Conservation (phyloP, 306 rosid species). For the Gynostemma pentaphyllum region DNA sequence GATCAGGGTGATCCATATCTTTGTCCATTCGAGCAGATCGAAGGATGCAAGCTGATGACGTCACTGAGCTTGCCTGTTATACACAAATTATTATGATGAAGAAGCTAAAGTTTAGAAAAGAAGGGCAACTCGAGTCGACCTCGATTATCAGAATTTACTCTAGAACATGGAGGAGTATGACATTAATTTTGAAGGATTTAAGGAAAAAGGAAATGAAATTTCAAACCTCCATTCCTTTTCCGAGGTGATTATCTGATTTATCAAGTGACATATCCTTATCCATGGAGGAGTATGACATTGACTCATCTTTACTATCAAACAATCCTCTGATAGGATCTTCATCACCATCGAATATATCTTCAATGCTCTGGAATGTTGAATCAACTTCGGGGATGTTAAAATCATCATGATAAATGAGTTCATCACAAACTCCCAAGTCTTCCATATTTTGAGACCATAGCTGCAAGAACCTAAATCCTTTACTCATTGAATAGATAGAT, state of each 20-base stretch:
- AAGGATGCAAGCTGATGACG: constrained; percentile 22
- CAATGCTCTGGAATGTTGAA: constrained; percentile 59
- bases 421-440: constrained; percentile 88
- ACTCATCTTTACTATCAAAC: constrained; percentile 34
- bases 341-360: constrained; percentile 70
- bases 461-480: constrained; percentile 24
- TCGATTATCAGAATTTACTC: too few species aligned
- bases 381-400: constrained; percentile 83
- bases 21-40: constrained; percentile 20
- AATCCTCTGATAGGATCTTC: constrained; percentile 43
- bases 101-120: background rate
- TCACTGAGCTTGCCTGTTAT: constrained; percentile 47
- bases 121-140: background rate
- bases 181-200: background rate
- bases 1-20: constrained; percentile 16
- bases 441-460: constrained; percentile 86
- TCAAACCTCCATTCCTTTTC: constrained; percentile 45
- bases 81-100: constrained; percentile 11
- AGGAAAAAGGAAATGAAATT: background rate
- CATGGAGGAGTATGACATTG: constrained; percentile 37
- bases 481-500: background rate
- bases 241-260: constrained; percentile 30
- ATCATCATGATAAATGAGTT: constrained; percentile 50
- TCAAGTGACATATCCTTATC: constrained; percentile 42
- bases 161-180: too few species aligned